These are phyloP conservation scores for Paecilomyces dactylethromorphus DNA, from an alignment of 2,329 filamentous ascomycete genomes.

Conservation along the genomic window DNA sequence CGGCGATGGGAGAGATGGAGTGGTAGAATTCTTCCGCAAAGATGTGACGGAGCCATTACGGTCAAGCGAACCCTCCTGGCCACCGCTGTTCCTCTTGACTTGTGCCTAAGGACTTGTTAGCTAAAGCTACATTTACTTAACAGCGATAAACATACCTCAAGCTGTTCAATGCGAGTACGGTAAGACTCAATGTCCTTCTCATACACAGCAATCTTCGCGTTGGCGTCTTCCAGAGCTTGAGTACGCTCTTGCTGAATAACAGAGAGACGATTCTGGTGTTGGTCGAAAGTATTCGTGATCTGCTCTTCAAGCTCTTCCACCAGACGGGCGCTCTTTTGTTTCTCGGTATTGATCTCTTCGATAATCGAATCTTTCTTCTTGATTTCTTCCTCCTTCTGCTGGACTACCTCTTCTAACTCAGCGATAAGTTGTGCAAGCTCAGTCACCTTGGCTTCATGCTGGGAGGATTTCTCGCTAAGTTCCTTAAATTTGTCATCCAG, in stretches of 20 bases:
- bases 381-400: conserved; percentile 37
- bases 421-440: conserved; percentile 47
- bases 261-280: conserved; percentile 87
- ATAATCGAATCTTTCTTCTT: conserved; percentile 41
- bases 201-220: conserved; percentile 54
- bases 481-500: conserved; percentile 29
- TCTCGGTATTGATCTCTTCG: conserved; percentile 54
- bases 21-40: conserved; percentile 77
- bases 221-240: conserved; percentile 71
- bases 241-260: conserved; percentile 69
- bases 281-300: conserved; percentile 88
- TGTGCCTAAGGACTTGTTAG: conserved; percentile 26
- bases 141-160: conserved; percentile 60
- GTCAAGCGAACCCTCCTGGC: conserved; percentile 39
- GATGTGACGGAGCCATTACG: conserved; percentile 56
- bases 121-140: background rate
- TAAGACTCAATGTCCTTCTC: conserved; percentile 61
- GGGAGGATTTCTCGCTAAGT: conserved; percentile 30
- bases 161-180: conserved; percentile 52
- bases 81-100: conserved; percentile 32
- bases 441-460: conserved; percentile 49
- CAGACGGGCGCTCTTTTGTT: conserved; percentile 84
- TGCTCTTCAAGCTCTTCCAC: conserved; percentile 97
- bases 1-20: conserved; percentile 80
- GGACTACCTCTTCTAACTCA: conserved; percentile 39